Evolutionary conservation across 2,329 filamentous ascomycete species (phyloP), one percentile per base, ranked within the genome.

Genomic region (Colletotrichum sp.): DNA sequence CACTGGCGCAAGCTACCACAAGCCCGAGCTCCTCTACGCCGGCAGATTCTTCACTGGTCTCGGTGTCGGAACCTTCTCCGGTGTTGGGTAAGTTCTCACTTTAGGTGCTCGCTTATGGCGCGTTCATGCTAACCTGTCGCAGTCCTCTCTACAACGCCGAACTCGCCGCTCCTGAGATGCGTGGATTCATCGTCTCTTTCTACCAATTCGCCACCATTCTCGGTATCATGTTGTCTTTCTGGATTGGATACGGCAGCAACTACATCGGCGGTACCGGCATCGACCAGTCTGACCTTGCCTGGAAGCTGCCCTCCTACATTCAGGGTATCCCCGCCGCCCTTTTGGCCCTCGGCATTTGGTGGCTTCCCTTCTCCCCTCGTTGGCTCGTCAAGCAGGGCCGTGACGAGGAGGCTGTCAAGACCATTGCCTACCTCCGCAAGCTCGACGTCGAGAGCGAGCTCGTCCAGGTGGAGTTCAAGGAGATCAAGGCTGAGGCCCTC

Each of bases 131-230:
- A 15, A 68, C 24, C 32, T 7, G 10, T 26, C 16, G n/a, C 34
- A 78, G 81, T 8, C 87, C 88, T 2, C 78, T 89, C 0, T 89
- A 89, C 79, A 88, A 88, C 64, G 87, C 88, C 30, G 90, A 91
- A 79, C 83, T 88, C 7, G 88, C 90, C 2, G 88, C 92, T 12
- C 92, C 93, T 2, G 92, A 94, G 81, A 88, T 94, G n/a, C 87
- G 93, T 72, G 93, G 93, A 48, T 89, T 92, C 18, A 86, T 94
- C 3, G 91, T 94, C 16, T 91, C 90, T 8, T 86, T 94, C 10
- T 92, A 94, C 75, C 92, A 93, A 77, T 87, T 94, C 18, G 90
- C 91, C 7, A 93, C 91, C 72, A 90, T 89, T 6, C 85, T 90
- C 34, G 90, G 89, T 21, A 89, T 92, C 68, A 87, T 88, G 85